Base-by-base conservation (phyloP, 2,329 filamentous ascomycete genomes). In the Chaetomiaceae sp. region DNA sequence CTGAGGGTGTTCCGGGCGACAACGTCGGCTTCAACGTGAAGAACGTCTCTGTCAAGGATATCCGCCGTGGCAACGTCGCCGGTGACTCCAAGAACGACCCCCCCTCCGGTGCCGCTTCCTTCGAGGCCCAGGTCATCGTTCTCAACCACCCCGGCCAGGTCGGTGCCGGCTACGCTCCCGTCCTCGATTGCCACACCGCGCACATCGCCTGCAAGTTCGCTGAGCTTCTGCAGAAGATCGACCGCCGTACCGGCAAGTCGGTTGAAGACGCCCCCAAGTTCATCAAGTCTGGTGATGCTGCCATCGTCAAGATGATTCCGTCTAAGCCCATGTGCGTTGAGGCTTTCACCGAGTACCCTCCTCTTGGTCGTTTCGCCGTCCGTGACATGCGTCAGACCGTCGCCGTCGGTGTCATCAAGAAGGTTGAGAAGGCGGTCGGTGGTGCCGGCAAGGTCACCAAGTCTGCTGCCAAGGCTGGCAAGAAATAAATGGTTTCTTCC, bases 11-110 rank as follows among this genome's bases (percentile, higher is more conserved):
- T 65, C 94, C 94, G 73, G 94, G 94, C 86, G 94, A 99, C 89
- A 99, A 99, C 84, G 94, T 99, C 76, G 94, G 94, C 71, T 99
- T 99, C 91, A 99, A 99, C 89, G 92, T 99, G 81, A 99, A 99
- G 91, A 99, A 99, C 94, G 94, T 99, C 72, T 97, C 94, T 78
- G 94, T 99, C 81, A 99, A 99, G 91, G 94, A 99, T 77, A 96
- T 99, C 74, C 94, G 94, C 80, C 94, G 94, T 95, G 94, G 94
- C 74, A 97, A 99, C 87, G 94, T 99, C 69, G 89, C 89, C 71
- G 90, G 90, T 90, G 94, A 99, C 90, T 92, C 89, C 85, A 99
- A 99, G 91, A 95, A 95, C 84, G 94, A 99, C 82, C 94, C 94
- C 69, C 90, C 94, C 64, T 74, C 79, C 74, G 94, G 82, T 71